A percentile compares a stretch with the other conserved stretches of the same genome.
Conservation (phyloP, 805 yeast genomes). For the Saccharomycopsis fermentans region DNA sequence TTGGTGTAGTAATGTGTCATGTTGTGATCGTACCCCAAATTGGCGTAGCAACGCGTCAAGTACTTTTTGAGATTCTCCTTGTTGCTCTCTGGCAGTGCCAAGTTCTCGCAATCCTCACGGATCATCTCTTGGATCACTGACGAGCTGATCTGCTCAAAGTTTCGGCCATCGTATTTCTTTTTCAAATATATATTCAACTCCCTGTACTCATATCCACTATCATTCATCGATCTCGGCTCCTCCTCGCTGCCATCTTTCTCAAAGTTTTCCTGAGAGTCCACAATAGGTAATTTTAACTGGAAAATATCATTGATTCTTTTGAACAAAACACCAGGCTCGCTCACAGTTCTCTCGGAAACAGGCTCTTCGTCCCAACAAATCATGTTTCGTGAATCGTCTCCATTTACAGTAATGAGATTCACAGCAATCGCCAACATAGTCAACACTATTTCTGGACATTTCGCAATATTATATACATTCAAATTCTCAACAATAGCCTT, state of each 20-base stretch:
- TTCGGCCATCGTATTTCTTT: background rate
- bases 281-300: background rate
- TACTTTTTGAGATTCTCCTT: background rate
- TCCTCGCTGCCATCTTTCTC: background rate
- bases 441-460: background rate
- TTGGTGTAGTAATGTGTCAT: background rate
- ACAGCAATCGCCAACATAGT: background rate
- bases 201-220: background rate
- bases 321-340: background rate
- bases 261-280: background rate
- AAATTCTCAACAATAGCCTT: background rate
- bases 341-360: background rate
- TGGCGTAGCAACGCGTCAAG: background rate
- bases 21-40: background rate
- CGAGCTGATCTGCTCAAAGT: background rate
- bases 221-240: background rate
- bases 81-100: background rate
- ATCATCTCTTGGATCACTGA: background rate
- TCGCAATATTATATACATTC: background rate
- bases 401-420: background rate
- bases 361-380: constrained; percentile 1
- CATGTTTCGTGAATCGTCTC: background rate
- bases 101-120: background rate
- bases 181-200: background rate
- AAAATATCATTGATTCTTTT: background rate